Evolutionary conservation across 306 rosid genomes (phyloP).

Genomic region (Glycine tomentella): DNA sequence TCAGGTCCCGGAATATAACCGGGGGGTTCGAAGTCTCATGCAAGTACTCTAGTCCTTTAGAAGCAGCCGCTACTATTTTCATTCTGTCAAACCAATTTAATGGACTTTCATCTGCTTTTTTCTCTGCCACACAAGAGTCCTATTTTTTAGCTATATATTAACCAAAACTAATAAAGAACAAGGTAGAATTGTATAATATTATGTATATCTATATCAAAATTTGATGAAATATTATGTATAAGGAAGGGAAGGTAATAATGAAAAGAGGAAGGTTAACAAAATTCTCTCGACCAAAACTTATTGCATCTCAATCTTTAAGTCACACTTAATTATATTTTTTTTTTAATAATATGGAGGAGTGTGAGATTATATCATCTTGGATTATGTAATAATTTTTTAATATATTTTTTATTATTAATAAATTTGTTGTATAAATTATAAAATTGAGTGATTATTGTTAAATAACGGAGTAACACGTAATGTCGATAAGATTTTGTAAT

Average conservation of each 20-base stretch:
- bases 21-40: conserved; percentile 79
- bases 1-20: conserved; percentile 70
- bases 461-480: too few species aligned
- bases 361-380: too few species aligned
- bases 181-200: background rate
- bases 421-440: too few species aligned
- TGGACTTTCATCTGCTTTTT: conserved; percentile 45
- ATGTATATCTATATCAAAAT: background rate
- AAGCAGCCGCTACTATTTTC: conserved; percentile 72
- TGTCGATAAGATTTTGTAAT: too few species aligned
- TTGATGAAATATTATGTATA: background rate
- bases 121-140: conserved; percentile 45
- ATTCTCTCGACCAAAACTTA: too few species aligned
- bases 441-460: too few species aligned
- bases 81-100: conserved; percentile 79
- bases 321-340: too few species aligned
- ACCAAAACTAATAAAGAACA: background rate
- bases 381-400: too few species aligned
- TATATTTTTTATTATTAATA: too few species aligned
- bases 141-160: background rate
- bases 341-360: too few species aligned
- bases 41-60: conserved; percentile 81
- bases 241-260: background rate
- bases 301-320: too few species aligned
- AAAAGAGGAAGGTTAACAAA: too few species aligned